These are phyloP conservation scores for Arachis monticola DNA, from an alignment of 331 rosid genomes.

Conservation along the genomic window DNA sequence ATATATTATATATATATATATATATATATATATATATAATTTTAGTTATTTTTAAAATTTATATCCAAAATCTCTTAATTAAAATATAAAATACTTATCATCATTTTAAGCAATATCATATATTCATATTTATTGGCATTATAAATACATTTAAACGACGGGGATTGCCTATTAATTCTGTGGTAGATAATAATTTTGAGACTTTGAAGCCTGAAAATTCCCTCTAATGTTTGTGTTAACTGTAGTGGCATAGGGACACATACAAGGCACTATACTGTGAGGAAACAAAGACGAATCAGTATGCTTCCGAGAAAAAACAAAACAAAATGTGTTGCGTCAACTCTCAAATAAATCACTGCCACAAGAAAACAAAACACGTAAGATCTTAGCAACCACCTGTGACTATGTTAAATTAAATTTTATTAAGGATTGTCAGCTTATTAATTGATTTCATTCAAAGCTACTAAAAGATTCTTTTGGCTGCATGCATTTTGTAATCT, in stretches of 20 bases:
- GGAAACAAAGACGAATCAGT: background rate
- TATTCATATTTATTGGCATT: too few relatives aligned
- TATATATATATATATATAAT: too few relatives aligned
- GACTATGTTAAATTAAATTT: background rate
- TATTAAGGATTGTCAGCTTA: background rate
- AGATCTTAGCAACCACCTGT: slow-evolving; percentile 17
- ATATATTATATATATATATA: too few relatives aligned
- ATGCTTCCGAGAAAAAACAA: slow-evolving; percentile 27
- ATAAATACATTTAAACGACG: too few relatives aligned
- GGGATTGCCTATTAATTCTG: too few relatives aligned
- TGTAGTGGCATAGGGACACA: background rate
- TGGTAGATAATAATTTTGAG: too few relatives aligned
- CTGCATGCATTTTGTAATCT: slow-evolving; percentile 32
- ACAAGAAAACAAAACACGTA: slow-evolving; percentile 10
- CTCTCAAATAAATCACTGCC: background rate
- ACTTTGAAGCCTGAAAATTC: background rate
- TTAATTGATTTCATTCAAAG: slow-evolving; percentile 19
- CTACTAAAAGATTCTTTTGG: slow-evolving; percentile 34
- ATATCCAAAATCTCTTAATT: too few relatives aligned
- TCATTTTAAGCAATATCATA: too few relatives aligned
- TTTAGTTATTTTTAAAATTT: too few relatives aligned
- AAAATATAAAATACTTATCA: too few relatives aligned
- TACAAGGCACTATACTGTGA: slow-evolving; percentile 16
- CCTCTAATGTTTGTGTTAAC: background rate
- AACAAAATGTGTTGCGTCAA: slow-evolving; percentile 23